Evolutionary conservation across 768 basidiomycete species (phyloP), one percentile per base, ranked within the genome.

Genomic region (Termitomyces sp.): DNA sequence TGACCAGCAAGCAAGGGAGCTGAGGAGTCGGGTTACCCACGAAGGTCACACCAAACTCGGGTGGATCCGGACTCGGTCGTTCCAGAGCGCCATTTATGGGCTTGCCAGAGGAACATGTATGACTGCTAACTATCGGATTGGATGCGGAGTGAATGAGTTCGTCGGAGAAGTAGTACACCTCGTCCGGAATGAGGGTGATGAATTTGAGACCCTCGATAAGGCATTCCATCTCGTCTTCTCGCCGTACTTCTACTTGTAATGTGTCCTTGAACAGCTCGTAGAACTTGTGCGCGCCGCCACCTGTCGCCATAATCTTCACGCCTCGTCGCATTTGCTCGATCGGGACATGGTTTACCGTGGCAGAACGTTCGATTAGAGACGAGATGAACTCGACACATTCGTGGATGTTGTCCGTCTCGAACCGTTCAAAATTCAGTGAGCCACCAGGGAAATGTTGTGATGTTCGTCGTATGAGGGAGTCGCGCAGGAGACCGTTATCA

Each of bases 161-260:
- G 71, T 99, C 96, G 52, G 94, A 97, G 74, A 98, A 98, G 78
- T 87, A 98, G 74, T 98, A 99, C 28, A 92, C 96, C 73, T 99
- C 97, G 71, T 93, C 87, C 34, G 96, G 96, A 57, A 99, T 95
- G 68, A 90, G 85, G 35, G 89, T 88, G 69, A 98, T 88, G 73
- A 99, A 99, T 71, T 92, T 90, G 67, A 99, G 78, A 28, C 97
- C 97, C 63, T 93, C 88, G 61, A 98, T 98, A 66, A 98, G 72
- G 65, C 97, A 98, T 73, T 93, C 96, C 97, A 99, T 98, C 79
- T 99, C 97, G 68, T 98, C 97, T 71, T 98, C 96, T 54, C 88
- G 72, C 58, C 77, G 75, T 42, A 98, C 93, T 65, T 95, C 93
- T 49, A 98, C 91, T 26, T 78, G 83, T 14, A 98, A 74, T 59